Base-by-base conservation (phyloP, 495 filamentous ascomycete genomes). In the Cercophora scortea region DNA sequence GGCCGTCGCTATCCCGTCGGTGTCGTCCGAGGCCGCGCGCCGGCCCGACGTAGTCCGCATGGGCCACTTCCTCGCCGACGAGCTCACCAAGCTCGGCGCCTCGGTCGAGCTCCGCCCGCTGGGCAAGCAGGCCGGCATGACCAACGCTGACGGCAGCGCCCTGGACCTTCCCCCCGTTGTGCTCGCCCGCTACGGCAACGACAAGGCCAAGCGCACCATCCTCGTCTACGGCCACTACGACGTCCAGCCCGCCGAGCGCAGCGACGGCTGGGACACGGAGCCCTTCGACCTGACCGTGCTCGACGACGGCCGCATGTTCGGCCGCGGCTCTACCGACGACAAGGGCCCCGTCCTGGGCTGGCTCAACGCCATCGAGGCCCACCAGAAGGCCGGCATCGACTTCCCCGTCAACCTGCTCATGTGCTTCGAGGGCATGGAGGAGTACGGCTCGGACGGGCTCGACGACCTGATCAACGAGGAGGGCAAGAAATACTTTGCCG, bases 381-480 rank as follows among this genome's bases (percentile, higher is more conserved):
- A 99, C 78, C 82, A 91, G 69, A 90, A 88, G 69, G 91, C 94
- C 47, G 89, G 91, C 40, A 76, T 96, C 45, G 92, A 96, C 45
- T 84, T 97, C 63, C 94, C 94, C 6, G 92, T 99, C 58, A 99
- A 99, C 76, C 79, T 99, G 51, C 81, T 99, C 33, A 96, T 96
- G 90, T 99, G 94, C 77, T 99, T 99, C 62, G 94, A 99, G 72
- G 94, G 94, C 41, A 99, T 99, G 94, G 93, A 99, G 73, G 94
- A 99, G 73, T 95, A 95, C 67, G 94, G 94, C 40, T 95, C 89
- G 0, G 94, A 97, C 62, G 94, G 94, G 39, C 79, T 99, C 40
- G 92, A 99, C 55, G 92, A 96, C 42, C 86, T 96, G 55, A 95
- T 99, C 68, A 76, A 86, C 55, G 83, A 78, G 15, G 94, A 99